Base-by-base conservation (phyloP, 2,329 filamentous ascomycete genomes). In the Sclerotinia glacialis region DNA sequence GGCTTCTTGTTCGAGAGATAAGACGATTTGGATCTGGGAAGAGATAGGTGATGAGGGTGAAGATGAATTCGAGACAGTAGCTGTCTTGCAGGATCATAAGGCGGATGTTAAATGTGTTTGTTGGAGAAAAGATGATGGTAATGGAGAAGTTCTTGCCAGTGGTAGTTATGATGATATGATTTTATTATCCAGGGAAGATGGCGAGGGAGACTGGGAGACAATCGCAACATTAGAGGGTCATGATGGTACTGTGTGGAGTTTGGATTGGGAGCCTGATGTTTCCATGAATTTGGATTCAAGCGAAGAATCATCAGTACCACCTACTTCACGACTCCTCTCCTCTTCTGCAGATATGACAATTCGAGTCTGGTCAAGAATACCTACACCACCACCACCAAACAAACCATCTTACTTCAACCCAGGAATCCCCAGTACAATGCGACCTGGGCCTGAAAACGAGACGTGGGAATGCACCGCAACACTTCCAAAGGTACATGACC, bases 21-120 rank as follows among this genome's bases (percentile, higher is more conserved):
- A 98, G 80, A 90, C 87, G 21, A 92, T 98, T 23, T 99, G 95
- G 95, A 92, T 99, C 73, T 99, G 95, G 95, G 95, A 99, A 79
- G 95, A 98, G 77, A 85, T 97, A 64, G 85, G 86, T 49, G 79
- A 80, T 11, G 89, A 91, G 71, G 90, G 89, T 21, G 93, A 96
- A 65, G 94, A 97, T 77, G 95, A 98, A 77, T 98, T 93, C 81
- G 95, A 99, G 83, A 98, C 95, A 1, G 88, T 98, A 21, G 95
- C 94, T 0, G 94, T 98, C 64, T 83, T 98, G 74, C 92, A 91
- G 78, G 95, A 98, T 79, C 95, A 99, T 77, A 90, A 93, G 56
- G 93, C 91, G 28, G 95, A 99, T 78, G 93, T 99, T 71, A 99
- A 99, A 78, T 92, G 88, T 70, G 91, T 99, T 1, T 86, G 88